Evolutionary conservation across 352 stramenopile species (phyloP).

Genomic region (Thalassiosira hispida): DNA sequence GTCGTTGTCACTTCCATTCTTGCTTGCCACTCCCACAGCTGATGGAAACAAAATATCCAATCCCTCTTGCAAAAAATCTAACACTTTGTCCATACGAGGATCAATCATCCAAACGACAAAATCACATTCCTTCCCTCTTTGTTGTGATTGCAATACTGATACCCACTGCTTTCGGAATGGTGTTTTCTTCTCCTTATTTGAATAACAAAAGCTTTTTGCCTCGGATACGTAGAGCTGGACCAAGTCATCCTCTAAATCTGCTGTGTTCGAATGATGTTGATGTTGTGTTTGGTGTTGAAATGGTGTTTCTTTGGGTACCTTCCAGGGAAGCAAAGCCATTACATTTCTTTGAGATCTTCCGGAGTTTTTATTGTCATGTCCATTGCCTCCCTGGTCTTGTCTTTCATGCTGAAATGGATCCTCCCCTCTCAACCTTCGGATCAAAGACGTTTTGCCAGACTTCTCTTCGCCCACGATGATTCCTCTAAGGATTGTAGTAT

Average conservation of each 20-base stretch:
- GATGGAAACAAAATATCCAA: conserved; percentile 48
- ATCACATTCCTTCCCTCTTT: conserved; percentile 36
- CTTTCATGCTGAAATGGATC: conserved; percentile 29
- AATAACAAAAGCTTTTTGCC: conserved; percentile 35
- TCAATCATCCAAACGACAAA: conserved; percentile 58
- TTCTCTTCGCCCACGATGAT: conserved; percentile 42
- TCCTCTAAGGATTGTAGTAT: conserved; percentile 43
- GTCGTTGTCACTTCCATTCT: conserved; percentile 9
- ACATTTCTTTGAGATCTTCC: conserved; percentile 33
- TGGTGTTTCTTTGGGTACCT: conserved; percentile 14
- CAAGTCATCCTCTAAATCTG: conserved; percentile 14
- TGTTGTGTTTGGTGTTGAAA: conserved; percentile 3
- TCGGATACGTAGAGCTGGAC: conserved; percentile 57
- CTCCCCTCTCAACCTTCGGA: conserved; percentile 50
- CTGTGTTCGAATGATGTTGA: too few species aligned
- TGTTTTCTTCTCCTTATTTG: neutral
- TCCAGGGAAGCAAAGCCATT: conserved; percentile 57
- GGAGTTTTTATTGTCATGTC: conserved; percentile 2
- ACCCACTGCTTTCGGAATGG: conserved; percentile 33
- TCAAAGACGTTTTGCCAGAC: conserved; percentile 55
- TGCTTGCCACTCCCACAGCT: neutral
- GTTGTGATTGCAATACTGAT: conserved; percentile 30
- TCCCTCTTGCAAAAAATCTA: conserved; percentile 37
- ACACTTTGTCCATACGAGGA: conserved; percentile 33
- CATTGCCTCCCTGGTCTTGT: neutral